Conservation (phyloP, 495 filamentous ascomycete genomes). For the Penicillium bovifimosum region DNA sequence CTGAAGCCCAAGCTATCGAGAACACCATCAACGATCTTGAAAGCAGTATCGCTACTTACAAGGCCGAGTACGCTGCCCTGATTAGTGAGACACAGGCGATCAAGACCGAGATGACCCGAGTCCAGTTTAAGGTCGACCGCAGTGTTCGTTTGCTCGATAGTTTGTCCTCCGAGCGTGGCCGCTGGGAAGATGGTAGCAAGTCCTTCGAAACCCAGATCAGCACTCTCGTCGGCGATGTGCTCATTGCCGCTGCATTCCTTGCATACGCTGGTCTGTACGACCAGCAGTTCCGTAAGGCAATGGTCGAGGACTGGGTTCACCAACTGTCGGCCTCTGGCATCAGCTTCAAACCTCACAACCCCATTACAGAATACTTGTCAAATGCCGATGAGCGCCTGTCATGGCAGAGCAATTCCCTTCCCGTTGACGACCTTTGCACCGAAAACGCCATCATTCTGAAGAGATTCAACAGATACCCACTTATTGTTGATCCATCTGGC, state of each 20-base stretch:
- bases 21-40: slow-evolving; percentile 80
- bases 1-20: slow-evolving; percentile 86
- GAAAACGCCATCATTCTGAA: slow-evolving; percentile 98
- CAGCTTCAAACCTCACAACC: slow-evolving; percentile 86
- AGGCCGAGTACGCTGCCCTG: slow-evolving; percentile 89
- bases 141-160: slow-evolving; percentile 92
- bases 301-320: slow-evolving; percentile 95
- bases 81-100: slow-evolving; percentile 97
- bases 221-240: slow-evolving; percentile 90
- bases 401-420: slow-evolving; percentile 93
- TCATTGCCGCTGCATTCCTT: slow-evolving; percentile 92
- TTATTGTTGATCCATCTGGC: slow-evolving; percentile 97
- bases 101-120: slow-evolving; percentile 91
- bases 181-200: slow-evolving; percentile 96
- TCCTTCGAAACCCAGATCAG: slow-evolving; percentile 97
- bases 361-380: slow-evolving; percentile 92
- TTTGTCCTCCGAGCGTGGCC: slow-evolving; percentile 81
- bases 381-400: slow-evolving; percentile 90
- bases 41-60: slow-evolving; percentile 90
- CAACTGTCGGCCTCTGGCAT: slow-evolving; percentile 88
- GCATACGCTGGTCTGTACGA: slow-evolving; percentile 98
- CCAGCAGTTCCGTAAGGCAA: slow-evolving; percentile 92
- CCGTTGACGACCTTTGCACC: slow-evolving; percentile 97
- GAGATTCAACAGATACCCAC: slow-evolving; percentile 94
- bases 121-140: slow-evolving; percentile 96